phyloP scores from a whole-genome alignment of 78 protist genomes.

The Guillardia theta region DNA sequence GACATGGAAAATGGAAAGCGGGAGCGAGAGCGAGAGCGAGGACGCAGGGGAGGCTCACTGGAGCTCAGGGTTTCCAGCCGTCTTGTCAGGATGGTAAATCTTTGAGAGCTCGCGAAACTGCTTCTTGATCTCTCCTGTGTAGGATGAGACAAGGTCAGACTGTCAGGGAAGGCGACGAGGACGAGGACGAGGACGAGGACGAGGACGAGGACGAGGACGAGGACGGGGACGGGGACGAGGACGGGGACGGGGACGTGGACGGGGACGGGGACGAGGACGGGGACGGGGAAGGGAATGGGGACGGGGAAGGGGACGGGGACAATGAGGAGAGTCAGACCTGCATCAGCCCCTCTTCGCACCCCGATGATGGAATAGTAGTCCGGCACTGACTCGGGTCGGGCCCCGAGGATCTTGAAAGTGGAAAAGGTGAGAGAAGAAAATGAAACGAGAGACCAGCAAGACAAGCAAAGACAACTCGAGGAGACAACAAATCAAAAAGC shows the following conservation, averaged over 20 bases:
- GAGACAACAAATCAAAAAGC: no score
- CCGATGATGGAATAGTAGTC: not conserved
- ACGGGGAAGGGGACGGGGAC: not conserved
- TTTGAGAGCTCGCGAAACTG: not conserved
- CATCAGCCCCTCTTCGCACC: not conserved
- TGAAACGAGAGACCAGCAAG: not conserved
- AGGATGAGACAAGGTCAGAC: not conserved
- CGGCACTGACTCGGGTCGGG: not conserved
- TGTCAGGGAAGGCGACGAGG: not conserved
- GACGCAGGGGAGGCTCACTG: not conserved
- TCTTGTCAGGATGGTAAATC: slow-evolving; percentile 6
- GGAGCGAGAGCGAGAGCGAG: not conserved
- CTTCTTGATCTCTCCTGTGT: not conserved
- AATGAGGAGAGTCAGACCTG: not conserved
- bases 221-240: not conserved
- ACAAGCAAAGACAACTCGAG: no score
- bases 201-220: not conserved
- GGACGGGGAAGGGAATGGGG: not conserved
- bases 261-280: not conserved
- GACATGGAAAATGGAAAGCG: no score
- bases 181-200: not conserved
- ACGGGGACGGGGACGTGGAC: not conserved
- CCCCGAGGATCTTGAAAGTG: not conserved
- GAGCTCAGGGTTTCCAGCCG: not conserved
- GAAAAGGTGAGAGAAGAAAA: not conserved